Conservation (phyloP, 371 early-diverging fungal species). For the Haplosporangium sp. region DNA sequence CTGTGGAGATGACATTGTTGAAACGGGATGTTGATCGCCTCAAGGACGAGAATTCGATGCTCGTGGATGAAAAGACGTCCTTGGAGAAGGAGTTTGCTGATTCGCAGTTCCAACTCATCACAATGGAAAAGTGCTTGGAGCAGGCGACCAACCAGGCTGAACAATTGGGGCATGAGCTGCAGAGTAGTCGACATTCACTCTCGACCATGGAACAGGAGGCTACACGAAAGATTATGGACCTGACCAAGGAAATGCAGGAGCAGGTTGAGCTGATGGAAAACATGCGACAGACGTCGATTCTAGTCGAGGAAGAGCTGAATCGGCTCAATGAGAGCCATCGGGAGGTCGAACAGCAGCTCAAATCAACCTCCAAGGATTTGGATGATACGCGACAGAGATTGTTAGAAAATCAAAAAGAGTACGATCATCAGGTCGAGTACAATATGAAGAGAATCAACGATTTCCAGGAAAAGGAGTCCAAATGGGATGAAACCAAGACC, state of each 20-base stretch:
- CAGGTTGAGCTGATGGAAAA: slow-evolving; percentile 82
- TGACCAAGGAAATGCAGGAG: slow-evolving; percentile 98
- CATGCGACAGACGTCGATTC: slow-evolving; percentile 33
- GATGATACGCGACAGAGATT: slow-evolving; percentile 36
- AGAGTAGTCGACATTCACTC: slow-evolving; percentile 21
- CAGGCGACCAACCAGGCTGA: slow-evolving; percentile 50
- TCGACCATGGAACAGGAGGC: slow-evolving; percentile 36
- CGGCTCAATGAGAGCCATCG: slow-evolving; percentile 16
- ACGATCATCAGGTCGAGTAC: slow-evolving; percentile 47
- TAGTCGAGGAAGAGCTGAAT: slow-evolving; percentile 25
- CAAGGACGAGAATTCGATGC: slow-evolving; percentile 47
- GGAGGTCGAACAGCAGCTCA: slow-evolving; percentile 33
- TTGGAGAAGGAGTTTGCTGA: slow-evolving; percentile 38
- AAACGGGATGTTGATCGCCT: slow-evolving; percentile 50
- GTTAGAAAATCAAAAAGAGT: slow-evolving; percentile 47
- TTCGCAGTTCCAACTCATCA: slow-evolving; percentile 41
- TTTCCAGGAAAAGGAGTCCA: slow-evolving; percentile 44
- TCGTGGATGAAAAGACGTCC: slow-evolving; percentile 35
- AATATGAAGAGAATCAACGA: slow-evolving; percentile 47
- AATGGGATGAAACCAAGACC: slow-evolving; percentile 30
- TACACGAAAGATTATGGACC: slow-evolving; percentile 70
- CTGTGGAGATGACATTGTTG: slow-evolving; percentile 48
- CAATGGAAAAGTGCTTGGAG: slow-evolving; percentile 47
- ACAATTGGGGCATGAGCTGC: slow-evolving; percentile 35
- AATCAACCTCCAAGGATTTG: slow-evolving; percentile 19